Percentiles rank a stretch among this genome's conserved stretches.
Evolutionary conservation across 176 grass and related monocot species (phyloP).

Genomic region (Hsuehochloa calcarea): DNA sequence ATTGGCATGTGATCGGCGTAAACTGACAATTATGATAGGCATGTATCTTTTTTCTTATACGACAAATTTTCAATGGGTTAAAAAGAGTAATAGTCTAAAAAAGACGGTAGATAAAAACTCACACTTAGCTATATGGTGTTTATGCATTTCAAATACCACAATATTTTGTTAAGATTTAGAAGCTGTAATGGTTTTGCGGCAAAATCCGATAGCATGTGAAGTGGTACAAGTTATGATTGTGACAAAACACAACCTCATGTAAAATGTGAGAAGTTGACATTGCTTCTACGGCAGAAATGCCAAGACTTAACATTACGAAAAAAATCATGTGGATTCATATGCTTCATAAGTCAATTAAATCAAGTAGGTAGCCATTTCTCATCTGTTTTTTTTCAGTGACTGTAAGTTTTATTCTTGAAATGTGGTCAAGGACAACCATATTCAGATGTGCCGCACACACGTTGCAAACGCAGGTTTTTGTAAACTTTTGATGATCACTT

Average conservation of each 20-base stretch:
- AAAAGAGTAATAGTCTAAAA: neutral
- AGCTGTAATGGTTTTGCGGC: neutral
- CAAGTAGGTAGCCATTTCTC: too few relatives aligned
- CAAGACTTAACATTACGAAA: too few relatives aligned
- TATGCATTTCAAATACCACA: neutral
- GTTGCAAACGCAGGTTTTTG: too few relatives aligned
- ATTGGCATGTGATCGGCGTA: neutral
- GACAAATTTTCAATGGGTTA: neutral
- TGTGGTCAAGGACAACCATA: too few relatives aligned
- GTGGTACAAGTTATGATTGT: neutral
- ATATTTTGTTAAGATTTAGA: neutral
- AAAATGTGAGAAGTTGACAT: too few relatives aligned
- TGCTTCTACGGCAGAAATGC: too few relatives aligned
- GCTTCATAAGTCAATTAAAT: too few relatives aligned
- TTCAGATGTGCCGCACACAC: too few relatives aligned
- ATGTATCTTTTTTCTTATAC: neutral
- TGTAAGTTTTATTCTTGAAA: too few relatives aligned
- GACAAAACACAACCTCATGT: neutral
- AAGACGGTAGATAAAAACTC: neutral
- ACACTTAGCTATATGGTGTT: neutral
- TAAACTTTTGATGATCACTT: too few relatives aligned
- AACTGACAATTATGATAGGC: neutral
- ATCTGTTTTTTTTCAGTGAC: too few relatives aligned
- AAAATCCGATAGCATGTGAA: neutral
- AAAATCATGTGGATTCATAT: too few relatives aligned